Percentiles rank a stretch among this genome's conserved stretches.
Evolutionary conservation across 768 basidiomycete genomes (phyloP).

Genomic region (Rossbeevera mucosa): DNA sequence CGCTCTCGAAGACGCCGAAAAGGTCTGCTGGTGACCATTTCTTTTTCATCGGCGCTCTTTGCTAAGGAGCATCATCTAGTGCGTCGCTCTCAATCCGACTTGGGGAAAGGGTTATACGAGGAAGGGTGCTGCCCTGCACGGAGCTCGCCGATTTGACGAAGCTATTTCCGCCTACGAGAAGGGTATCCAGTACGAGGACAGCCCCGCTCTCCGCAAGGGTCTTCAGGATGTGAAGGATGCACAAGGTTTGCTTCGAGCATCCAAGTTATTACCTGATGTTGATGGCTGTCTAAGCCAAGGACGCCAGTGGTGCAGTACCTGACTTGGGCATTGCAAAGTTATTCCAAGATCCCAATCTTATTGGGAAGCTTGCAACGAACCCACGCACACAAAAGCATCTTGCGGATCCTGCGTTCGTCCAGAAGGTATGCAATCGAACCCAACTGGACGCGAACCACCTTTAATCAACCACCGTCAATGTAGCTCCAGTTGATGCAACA

Average conservation of each 20-base stretch:
- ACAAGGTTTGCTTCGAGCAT: slow-evolving; percentile 47
- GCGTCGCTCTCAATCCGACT: slow-evolving; percentile 68
- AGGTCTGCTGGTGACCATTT: slow-evolving; percentile 45
- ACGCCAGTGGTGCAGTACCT: slow-evolving; percentile 34
- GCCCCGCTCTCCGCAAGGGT: slow-evolving; percentile 78
- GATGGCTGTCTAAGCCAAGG: slow-evolving; percentile 29
- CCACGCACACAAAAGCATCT: slow-evolving; percentile 83
- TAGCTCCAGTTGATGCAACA: slow-evolving; percentile 65
- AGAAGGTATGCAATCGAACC: slow-evolving; percentile 41
- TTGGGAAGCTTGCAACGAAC: slow-evolving; percentile 81
- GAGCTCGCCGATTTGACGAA: slow-evolving; percentile 70
- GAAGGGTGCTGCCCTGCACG: slow-evolving; percentile 91
- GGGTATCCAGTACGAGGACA: slow-evolving; percentile 80
- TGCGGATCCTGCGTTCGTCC: slow-evolving; percentile 76
- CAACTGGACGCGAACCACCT: neutral
- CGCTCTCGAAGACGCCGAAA: slow-evolving; percentile 85
- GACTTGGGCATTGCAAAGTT: slow-evolving; percentile 65
- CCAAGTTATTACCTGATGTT: neutral
- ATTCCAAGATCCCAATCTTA: slow-evolving; percentile 79
- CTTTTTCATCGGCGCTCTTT: neutral
- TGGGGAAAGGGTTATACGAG: slow-evolving; percentile 92
- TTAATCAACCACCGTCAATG: neutral
- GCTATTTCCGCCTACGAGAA: slow-evolving; percentile 80
- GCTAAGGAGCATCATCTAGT: slow-evolving; percentile 41
- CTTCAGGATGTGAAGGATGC: slow-evolving; percentile 85